Evolutionary conservation across 2,329 filamentous ascomycete species (phyloP).

Genomic region (Ustulina deusta): DNA sequence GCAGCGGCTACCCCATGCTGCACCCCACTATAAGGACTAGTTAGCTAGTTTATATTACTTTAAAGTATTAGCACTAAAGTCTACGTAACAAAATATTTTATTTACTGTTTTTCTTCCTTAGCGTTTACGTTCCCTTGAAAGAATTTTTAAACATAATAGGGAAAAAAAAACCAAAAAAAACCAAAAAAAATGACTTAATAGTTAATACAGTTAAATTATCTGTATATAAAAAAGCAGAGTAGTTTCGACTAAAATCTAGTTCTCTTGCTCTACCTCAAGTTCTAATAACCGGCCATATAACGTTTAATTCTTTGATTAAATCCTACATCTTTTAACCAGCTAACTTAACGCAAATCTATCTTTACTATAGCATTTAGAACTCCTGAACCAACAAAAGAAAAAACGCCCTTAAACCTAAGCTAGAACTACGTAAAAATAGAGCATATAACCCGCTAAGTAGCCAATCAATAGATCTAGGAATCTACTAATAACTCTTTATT

Average conservation of each 20-base stretch:
- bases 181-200: no score
- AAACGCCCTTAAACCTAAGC: neutral
- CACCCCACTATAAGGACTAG: no score
- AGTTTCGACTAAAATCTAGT: slow-evolving; percentile 2
- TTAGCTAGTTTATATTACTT: no score
- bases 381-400: slow-evolving; percentile 4
- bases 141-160: no score
- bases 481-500: neutral
- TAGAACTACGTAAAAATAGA: neutral
- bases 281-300: neutral
- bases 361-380: neutral
- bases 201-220: no score
- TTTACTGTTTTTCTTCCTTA: no score
- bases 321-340: neutral
- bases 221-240: no score
- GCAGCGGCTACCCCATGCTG: no score
- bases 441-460: neutral
- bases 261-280: neutral
- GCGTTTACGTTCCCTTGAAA: no score
- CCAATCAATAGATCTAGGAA: slow-evolving; percentile 4
- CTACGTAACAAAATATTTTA: no score
- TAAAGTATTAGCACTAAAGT: no score
- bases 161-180: no score
- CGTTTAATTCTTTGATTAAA: neutral
- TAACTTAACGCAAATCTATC: neutral